Evolutionary conservation across 1,284 basidiomycete genomes (phyloP), one percentile per base, ranked within the genome.

Genomic region (Tylopilus orsonianus): DNA sequence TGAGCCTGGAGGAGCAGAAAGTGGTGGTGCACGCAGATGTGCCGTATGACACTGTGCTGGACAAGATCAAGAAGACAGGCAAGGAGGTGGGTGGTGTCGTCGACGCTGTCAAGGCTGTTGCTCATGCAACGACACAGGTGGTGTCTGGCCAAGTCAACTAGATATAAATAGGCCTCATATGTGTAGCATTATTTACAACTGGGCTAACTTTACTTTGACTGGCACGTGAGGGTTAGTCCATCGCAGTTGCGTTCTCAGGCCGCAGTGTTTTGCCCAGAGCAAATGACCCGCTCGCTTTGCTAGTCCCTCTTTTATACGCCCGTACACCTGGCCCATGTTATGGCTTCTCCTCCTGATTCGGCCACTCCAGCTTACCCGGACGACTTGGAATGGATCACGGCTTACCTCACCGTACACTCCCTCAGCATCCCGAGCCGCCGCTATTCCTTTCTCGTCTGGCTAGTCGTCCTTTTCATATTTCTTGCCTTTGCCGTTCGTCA

Each of bases 41-140:
- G 9, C 61, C 75, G 9, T 90, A 87, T 64, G 87, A 91, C 0
- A 75, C 77, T 4, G 74, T 92, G 37, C 67, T 84, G 32, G 82
- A 73, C 41, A 89, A 78, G 74, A 90, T 93, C 66, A 81, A 83
- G 75, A 93, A 92, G 80, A 93, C 90, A 3, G 91, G 91, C 55
- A 93, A 93, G 71, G 80, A 85, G 77, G 83, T 83, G 49, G 46
- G 50, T 53, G 7, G n/a, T 14, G 18, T 33, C n/a, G 33, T 12
- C 29, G 3, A 13, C n/a, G 23, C 13, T 14, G 19, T 40, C 1
- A 13, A 22, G 12, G 27, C 13, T 18, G 29, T 22, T 37, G 27
- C 38, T 53, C 32, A 57, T 18, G 27, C 2, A 9, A 16, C 7
- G 20, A 2, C 2, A 2, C 29, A 58, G 52, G 60, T 60, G 13